phyloP scores from a whole-genome alignment of 2,329 filamentous ascomycete genomes.

The Pestalotiopsis sp. region DNA sequence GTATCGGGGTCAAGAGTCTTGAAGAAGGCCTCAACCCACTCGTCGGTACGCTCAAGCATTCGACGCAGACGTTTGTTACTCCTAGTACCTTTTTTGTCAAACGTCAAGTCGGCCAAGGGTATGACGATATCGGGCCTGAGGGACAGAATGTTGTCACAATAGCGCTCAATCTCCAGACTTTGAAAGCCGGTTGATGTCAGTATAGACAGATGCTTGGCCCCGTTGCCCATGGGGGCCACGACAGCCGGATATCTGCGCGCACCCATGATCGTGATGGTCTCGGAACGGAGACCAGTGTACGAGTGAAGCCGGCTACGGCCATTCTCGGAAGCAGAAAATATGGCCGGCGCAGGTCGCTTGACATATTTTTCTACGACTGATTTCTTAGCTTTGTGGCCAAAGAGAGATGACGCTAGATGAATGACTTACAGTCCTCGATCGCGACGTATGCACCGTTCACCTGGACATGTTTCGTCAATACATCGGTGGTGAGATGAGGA shows the following conservation, averaged over 20 bases:
- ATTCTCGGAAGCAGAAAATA: slow-evolving; percentile 43
- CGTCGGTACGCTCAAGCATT: slow-evolving; percentile 85
- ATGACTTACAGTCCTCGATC: slow-evolving; percentile 80
- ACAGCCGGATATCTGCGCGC: slow-evolving; percentile 80
- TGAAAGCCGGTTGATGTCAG: slow-evolving; percentile 87
- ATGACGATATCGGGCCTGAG: slow-evolving; percentile 81
- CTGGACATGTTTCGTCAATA: slow-evolving; percentile 64
- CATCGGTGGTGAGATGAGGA: slow-evolving; percentile 89
- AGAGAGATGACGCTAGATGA: slow-evolving; percentile 3
- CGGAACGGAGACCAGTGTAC: slow-evolving; percentile 74
- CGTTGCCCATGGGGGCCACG: slow-evolving; percentile 70
- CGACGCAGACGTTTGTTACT: slow-evolving; percentile 75
- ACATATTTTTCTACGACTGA: slow-evolving; percentile 56
- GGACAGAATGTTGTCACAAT: slow-evolving; percentile 64
- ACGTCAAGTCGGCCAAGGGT: slow-evolving; percentile 73
- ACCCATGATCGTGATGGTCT: slow-evolving; percentile 71
- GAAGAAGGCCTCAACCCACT: slow-evolving; percentile 76
- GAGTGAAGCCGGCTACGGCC: slow-evolving; percentile 63
- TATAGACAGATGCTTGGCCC: slow-evolving; percentile 71
- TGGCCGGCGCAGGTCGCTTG: slow-evolving; percentile 46
- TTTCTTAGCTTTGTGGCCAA: slow-evolving; percentile 12
- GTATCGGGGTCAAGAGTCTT: slow-evolving; percentile 38
- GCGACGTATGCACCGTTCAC: slow-evolving; percentile 77
- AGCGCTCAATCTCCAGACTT: slow-evolving; percentile 69
- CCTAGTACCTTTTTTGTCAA: slow-evolving; percentile 45